Evolutionary conservation across 306 rosid species (phyloP).

Genomic region (Quercus gilva): DNA sequence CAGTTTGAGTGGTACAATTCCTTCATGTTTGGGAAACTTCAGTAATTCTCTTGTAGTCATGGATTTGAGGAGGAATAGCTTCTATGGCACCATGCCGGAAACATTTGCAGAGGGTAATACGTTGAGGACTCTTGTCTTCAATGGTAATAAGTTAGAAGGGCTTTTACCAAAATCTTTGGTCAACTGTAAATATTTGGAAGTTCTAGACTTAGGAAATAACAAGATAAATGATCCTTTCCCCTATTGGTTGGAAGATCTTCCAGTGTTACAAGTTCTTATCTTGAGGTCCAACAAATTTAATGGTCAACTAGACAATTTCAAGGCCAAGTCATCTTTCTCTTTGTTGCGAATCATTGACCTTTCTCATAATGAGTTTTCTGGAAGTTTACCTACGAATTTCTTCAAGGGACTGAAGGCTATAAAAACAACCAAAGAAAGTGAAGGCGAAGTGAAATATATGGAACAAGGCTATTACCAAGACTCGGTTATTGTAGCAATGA

Average conservation of each 20-base stretch:
- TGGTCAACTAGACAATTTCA: constrained; percentile 23
- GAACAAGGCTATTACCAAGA: not conserved
- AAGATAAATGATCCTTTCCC: constrained; percentile 29
- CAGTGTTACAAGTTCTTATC: constrained; percentile 24
- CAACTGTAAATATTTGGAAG: not conserved
- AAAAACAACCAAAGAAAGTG: no score
- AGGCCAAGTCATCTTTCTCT: constrained; percentile 1
- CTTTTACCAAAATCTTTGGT: constrained; percentile 20
- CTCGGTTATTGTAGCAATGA: constrained; percentile 16
- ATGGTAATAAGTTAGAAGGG: constrained; percentile 34
- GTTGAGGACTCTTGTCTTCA: constrained; percentile 12
- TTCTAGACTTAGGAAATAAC: constrained; percentile 44
- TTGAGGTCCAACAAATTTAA: constrained; percentile 32
- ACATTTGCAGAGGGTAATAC: not conserved
- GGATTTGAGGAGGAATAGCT: no score
- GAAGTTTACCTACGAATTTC: no score
- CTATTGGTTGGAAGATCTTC: constrained; percentile 28
- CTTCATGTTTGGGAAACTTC: no score
- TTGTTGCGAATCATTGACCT: constrained; percentile 32
- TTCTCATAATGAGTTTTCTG: constrained; percentile 24
- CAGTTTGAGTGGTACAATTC: no score
- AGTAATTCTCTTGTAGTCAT: no score
- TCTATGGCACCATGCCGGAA: no score
- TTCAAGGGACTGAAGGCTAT: no score
- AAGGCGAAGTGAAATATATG: no score